phyloP scores from a whole-genome alignment of 2,329 filamentous ascomycete genomes.

The Teratosphaeria viscida region DNA sequence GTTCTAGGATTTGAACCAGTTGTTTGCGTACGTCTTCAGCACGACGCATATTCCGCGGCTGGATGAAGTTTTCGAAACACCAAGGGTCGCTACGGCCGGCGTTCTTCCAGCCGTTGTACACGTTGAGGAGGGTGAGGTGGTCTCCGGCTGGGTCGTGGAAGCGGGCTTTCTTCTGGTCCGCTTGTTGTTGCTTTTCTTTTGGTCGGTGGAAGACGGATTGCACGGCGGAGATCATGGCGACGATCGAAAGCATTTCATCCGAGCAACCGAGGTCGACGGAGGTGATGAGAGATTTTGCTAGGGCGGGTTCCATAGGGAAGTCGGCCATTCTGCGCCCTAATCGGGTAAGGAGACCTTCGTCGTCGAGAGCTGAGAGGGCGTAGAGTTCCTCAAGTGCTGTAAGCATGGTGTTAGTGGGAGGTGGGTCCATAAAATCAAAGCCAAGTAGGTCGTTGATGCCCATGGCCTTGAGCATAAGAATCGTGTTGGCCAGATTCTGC shows the following conservation, averaged over 20 bases:
- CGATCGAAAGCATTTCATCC: conserved; percentile 88
- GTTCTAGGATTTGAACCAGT: conserved; percentile 84
- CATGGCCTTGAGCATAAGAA: conserved; percentile 98
- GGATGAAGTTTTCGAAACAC: conserved; percentile 98
- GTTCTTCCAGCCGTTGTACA: conserved; percentile 94
- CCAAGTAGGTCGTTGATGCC: conserved; percentile 95
- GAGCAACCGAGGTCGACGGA: conserved; percentile 81
- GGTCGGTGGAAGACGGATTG: conserved; percentile 86
- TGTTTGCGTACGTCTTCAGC: conserved; percentile 90
- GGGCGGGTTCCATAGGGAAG: conserved; percentile 91
- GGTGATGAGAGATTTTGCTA: conserved; percentile 82
- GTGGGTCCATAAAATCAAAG: conserved; percentile 98
- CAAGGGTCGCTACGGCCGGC: conserved; percentile 73
- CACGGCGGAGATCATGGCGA: conserved; percentile 78
- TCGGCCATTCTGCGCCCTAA: conserved; percentile 95
- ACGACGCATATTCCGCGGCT: conserved; percentile 76
- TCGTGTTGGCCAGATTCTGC: conserved; percentile 84
- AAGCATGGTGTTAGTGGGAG: conserved; percentile 94
- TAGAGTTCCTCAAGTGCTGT: conserved; percentile 93
- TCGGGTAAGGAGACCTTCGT: conserved; percentile 86
- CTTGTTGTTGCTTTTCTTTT: conserved; percentile 92
- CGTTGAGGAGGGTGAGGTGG: conserved; percentile 87
- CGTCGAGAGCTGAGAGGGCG: conserved; percentile 79
- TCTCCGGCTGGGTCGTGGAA: conserved; percentile 94
- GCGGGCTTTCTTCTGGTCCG: conserved; percentile 94